Percentiles rank a stretch among this genome's conserved stretches.
phyloP scores from a whole-genome alignment of 2,329 filamentous ascomycete genomes.

The Claviceps capensis region DNA sequence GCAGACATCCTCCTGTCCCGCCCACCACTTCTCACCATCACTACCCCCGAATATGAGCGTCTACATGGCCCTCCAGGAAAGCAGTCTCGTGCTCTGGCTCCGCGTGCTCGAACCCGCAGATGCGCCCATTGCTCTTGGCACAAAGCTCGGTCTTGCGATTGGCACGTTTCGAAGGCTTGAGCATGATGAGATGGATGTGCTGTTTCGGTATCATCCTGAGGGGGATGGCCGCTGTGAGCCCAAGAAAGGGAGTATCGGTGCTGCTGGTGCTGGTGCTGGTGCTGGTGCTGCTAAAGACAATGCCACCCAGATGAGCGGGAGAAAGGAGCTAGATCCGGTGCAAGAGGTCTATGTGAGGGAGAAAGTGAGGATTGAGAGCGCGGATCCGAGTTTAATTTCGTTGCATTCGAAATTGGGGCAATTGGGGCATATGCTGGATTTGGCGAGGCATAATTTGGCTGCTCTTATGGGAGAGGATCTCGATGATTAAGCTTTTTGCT shows the following conservation, averaged over 20 bases:
- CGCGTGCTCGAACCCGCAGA: conserved; percentile 56
- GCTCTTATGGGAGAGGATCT: conserved; percentile 58
- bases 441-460: conserved; percentile 57
- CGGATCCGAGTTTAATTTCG: conserved; percentile 75
- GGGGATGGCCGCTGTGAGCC: conserved; percentile 16
- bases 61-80: conserved; percentile 56
- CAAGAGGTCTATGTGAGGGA: conserved; percentile 72
- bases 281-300: conserved; percentile 1
- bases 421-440: conserved; percentile 56
- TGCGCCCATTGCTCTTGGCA: conserved; percentile 46
- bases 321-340: conserved; percentile 11
- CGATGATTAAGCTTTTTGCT: background rate
- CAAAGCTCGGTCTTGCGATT: conserved; percentile 57
- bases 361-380: conserved; percentile 78
- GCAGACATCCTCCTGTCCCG: conserved; percentile 29
- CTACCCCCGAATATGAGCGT: conserved; percentile 56
- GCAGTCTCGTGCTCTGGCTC: conserved; percentile 54
- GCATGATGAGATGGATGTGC: conserved; percentile 67
- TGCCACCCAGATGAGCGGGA: conserved; percentile 12
- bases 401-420: conserved; percentile 72
- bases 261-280: too few relatives aligned
- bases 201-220: conserved; percentile 49
- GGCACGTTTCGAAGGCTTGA: conserved; percentile 49
- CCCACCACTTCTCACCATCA: conserved; percentile 28
- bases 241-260: conserved; percentile 6